Conservation (phyloP, 257 asterid species). For the Rehmannia glutinosa region DNA sequence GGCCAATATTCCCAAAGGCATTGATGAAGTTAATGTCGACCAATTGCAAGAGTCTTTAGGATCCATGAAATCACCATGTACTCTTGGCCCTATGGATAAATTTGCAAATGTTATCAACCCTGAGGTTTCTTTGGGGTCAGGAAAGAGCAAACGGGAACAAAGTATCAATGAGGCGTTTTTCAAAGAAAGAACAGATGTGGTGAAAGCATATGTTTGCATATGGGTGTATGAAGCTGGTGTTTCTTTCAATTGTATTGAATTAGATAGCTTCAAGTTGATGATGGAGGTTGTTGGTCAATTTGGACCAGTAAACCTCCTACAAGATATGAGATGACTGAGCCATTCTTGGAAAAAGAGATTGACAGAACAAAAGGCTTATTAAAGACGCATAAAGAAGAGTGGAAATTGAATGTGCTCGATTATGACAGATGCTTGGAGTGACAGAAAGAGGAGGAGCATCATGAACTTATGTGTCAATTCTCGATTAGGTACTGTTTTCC, state of each 20-base stretch:
- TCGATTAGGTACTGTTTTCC: neutral
- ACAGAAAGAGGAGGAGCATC: too few species aligned
- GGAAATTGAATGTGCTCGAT: neutral
- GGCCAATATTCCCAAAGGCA: too few species aligned
- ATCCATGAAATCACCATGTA: neutral
- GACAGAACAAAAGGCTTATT: neutral
- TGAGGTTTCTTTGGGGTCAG: neutral
- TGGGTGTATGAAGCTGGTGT: neutral
- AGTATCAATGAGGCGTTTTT: neutral
- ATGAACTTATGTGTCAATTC: neutral
- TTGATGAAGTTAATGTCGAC: too few species aligned
- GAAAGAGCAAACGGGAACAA: neutral
- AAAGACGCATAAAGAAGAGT: neutral
- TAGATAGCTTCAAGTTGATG: neutral
- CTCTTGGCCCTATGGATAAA: conserved; percentile 8
- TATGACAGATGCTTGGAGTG: conserved; percentile 1
- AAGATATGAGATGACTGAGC: neutral
- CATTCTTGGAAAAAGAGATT: neutral
- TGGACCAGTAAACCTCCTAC: too few species aligned
- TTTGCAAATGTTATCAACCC: neutral
- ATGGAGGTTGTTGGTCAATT: neutral
- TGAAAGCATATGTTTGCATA: neutral
- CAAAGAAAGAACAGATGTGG: neutral
- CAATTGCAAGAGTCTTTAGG: neutral
- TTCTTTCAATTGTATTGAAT: neutral